Base-by-base conservation (phyloP, 805 yeast species). In the Torulaspora franciscae region DNA sequence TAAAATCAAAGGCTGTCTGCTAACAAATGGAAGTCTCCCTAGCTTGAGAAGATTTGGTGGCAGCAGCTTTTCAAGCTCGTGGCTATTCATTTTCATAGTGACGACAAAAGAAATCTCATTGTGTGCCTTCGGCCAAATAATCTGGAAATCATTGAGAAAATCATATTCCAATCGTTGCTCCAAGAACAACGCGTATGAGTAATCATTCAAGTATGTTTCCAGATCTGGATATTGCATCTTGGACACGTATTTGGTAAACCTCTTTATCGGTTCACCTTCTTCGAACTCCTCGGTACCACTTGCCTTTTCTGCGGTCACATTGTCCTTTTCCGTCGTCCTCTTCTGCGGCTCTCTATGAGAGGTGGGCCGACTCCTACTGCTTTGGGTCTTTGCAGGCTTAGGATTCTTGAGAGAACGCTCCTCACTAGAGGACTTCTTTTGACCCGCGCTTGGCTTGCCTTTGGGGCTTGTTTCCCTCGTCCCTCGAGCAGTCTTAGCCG, bases 161-260 rank as follows among this genome's bases (percentile, higher is more conserved):
- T 71, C 69, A 13, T 70, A 67, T 23, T 72, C 75, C 22, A 70
- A 64, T 42, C 75, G 72, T 53, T 83, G 85, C 57, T 83, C 90
- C 33, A 80, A 66, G 47, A 79, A 81, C 44, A 83, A 59, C 42
- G 80, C 80, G 61, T 75, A 75, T 43, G 83, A 74, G 68, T 80
- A 75, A 50, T 79, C 81, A 49, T 73, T 66, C 57, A 74, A 76
- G 56, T 83, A 83, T 14, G 72, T 71, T 7, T 69, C 64, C 52
- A 81, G 57, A 24, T 74, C 66, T 8, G 75, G 75, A 54, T 76
- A 81, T 0, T 71, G 63, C 40, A 76, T 62, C 40, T 66, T 67
- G 3, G 82, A 77, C 4, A 53, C 61, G 22, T 57, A 51, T 2
- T 74, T 62, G 6, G 71, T 70, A 34, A 56, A 61, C 35, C 59